Evolutionary conservation across 1,284 basidiomycete species (phyloP).

Genomic region (Phylloboletellus chloephorus): DNA sequence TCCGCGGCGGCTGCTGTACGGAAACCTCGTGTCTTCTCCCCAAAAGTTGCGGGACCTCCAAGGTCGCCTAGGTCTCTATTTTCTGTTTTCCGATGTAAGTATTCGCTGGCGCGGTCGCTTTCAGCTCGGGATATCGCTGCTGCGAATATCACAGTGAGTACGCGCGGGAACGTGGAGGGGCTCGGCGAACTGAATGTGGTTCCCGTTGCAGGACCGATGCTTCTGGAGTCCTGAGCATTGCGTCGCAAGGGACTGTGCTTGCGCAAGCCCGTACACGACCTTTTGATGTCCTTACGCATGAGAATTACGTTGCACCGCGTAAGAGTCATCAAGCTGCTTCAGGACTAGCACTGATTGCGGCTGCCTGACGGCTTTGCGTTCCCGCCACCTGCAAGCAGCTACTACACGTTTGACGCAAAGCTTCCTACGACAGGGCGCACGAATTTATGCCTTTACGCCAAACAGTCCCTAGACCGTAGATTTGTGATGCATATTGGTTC

Average conservation of each 20-base stretch:
- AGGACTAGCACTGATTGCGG: slow-evolving; percentile 22
- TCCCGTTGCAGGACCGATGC: slow-evolving; percentile 43
- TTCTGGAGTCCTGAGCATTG: slow-evolving; percentile 43
- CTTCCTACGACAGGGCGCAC: slow-evolving; percentile 73
- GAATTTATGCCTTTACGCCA: slow-evolving; percentile 55
- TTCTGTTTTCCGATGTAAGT: slow-evolving; percentile 86
- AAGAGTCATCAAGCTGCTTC: slow-evolving; percentile 34
- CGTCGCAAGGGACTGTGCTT: slow-evolving; percentile 54
- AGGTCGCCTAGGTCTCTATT: slow-evolving; percentile 75
- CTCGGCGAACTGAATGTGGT: slow-evolving; percentile 20
- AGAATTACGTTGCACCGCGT: slow-evolving; percentile 77
- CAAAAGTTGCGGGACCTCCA: slow-evolving; percentile 73
- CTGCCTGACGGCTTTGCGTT: slow-evolving; percentile 16
- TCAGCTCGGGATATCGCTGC: slow-evolving; percentile 67
- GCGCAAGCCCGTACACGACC: slow-evolving; percentile 62
- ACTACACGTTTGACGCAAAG: slow-evolving; percentile 49
- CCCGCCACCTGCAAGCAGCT: slow-evolving; percentile 20
- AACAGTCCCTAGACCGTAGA: slow-evolving; percentile 32
- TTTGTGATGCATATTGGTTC: slow-evolving; percentile 8
- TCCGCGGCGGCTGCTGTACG: slow-evolving; percentile 67
- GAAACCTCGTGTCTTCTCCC: slow-evolving; percentile 76
- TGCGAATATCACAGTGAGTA: slow-evolving; percentile 74
- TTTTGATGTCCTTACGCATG: slow-evolving; percentile 72
- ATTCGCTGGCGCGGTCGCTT: slow-evolving; percentile 74
- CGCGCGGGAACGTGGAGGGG: slow-evolving; percentile 16